A percentile compares a stretch with the other conserved stretches of the same genome.
Evolutionary conservation across 768 basidiomycete species (phyloP).

Genomic region (Serendipita indica): DNA sequence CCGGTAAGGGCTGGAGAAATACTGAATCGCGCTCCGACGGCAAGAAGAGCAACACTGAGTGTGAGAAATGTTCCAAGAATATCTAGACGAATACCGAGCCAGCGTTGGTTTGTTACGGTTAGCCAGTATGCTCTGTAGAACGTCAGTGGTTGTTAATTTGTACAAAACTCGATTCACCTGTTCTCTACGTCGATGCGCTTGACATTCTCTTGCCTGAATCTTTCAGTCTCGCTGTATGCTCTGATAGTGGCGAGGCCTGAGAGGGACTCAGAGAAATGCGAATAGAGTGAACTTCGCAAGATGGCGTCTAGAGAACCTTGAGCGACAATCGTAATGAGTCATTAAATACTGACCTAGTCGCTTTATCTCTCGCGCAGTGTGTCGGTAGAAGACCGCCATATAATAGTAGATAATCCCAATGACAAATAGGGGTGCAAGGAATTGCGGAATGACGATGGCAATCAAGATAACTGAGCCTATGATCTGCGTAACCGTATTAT

Average conservation of each 20-base stretch:
- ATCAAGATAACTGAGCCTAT: slow-evolving; percentile 67
- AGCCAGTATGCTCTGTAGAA: slow-evolving; percentile 62
- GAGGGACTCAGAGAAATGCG: slow-evolving; percentile 84
- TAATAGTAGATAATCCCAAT: slow-evolving; percentile 49
- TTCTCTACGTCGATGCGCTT: slow-evolving; percentile 74
- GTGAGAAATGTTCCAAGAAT: slow-evolving; percentile 44
- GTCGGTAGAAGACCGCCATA: slow-evolving; percentile 68
- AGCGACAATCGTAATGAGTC: background rate
- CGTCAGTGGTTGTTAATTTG: slow-evolving; percentile 10
- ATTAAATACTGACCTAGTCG: slow-evolving; percentile 33
- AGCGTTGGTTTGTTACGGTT: slow-evolving; percentile 66
- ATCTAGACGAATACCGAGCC: slow-evolving; percentile 86
- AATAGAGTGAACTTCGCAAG: slow-evolving; percentile 73
- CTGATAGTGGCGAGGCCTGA: slow-evolving; percentile 78
- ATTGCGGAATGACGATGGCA: slow-evolving; percentile 49
- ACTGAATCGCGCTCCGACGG: slow-evolving; percentile 54
- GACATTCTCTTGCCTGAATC: slow-evolving; percentile 66
- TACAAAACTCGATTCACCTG: slow-evolving; percentile 28
- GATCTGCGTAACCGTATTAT: slow-evolving; percentile 46
- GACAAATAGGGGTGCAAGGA: slow-evolving; percentile 56
- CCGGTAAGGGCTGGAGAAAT: slow-evolving; percentile 47
- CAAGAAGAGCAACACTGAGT: slow-evolving; percentile 53
- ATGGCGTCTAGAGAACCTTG: slow-evolving; percentile 45
- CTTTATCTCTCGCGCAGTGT: slow-evolving; percentile 79
- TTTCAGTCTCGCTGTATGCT: slow-evolving; percentile 64